A percentile compares a stretch with the other conserved stretches of the same genome.
phyloP scores from a whole-genome alignment of 352 stramenopile genomes.

The Pythium utonaiense region DNA sequence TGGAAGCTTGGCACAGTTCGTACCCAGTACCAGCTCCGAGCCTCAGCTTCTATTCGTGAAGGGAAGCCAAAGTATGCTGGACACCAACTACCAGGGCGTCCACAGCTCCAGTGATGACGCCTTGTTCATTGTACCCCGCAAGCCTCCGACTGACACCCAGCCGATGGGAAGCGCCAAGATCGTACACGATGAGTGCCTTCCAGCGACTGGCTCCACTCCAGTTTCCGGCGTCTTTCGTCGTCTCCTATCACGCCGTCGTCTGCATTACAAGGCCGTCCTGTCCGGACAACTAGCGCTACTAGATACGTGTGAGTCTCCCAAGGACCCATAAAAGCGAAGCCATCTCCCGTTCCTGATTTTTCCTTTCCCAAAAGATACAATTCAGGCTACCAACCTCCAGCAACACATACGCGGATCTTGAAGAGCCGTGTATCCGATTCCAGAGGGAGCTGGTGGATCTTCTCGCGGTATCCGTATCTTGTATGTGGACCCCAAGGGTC shows the following conservation, averaged over 20 bases:
- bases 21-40: conserved; percentile 22
- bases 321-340: too few species aligned
- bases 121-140: conserved; percentile 45
- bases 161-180: background rate
- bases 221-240: too few species aligned
- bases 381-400: background rate
- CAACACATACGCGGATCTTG: background rate
- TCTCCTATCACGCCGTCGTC: conserved; percentile 33
- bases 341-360: too few species aligned
- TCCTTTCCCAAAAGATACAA: background rate
- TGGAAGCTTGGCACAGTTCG: conserved; percentile 62
- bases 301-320: conserved; percentile 26
- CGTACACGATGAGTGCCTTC: conserved; percentile 42
- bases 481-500: background rate
- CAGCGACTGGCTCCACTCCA: too few species aligned
- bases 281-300: conserved; percentile 28
- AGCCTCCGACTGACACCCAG: conserved; percentile 18
- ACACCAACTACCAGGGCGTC: conserved; percentile 36
- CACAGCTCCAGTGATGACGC: conserved; percentile 21
- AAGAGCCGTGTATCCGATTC: background rate
- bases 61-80: conserved; percentile 49
- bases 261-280: conserved; percentile 37
- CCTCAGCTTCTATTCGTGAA: conserved; percentile 54
- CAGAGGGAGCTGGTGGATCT: background rate
- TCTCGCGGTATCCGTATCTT: background rate